Conservation (phyloP, 2,329 filamentous ascomycete species). For the Aotearoamyces nothofagi region DNA sequence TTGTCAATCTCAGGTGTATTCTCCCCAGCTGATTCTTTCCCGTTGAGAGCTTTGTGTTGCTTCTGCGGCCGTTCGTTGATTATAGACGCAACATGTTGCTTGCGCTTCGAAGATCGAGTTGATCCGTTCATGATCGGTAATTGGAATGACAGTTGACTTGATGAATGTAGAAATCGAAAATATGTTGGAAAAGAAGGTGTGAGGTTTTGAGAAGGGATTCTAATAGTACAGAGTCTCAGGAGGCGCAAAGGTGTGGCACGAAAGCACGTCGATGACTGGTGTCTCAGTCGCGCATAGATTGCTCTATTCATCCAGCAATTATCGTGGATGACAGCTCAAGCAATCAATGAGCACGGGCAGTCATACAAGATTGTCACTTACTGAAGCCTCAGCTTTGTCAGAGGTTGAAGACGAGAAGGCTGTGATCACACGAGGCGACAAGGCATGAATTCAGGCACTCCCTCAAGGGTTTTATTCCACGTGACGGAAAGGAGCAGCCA, state of each 20-base stretch:
- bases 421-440: too few relatives aligned
- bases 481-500: too few relatives aligned
- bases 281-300: conserved; percentile 14
- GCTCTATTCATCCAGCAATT: conserved; percentile 18
- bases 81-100: conserved; percentile 14
- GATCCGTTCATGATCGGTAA: conserved; percentile 14
- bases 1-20: conserved; percentile 17
- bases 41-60: conserved; percentile 17
- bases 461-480: too few relatives aligned
- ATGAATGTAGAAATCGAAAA: conserved; percentile 1
- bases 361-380: not conserved
- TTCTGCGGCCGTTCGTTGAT: conserved; percentile 17
- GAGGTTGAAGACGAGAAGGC: too few relatives aligned
- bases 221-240: conserved; percentile 2
- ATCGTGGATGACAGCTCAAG: conserved; percentile 1
- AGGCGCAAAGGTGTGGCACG: conserved; percentile 8
- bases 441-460: too few relatives aligned
- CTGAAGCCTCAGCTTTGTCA: too few relatives aligned
- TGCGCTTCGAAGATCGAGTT: conserved; percentile 17
- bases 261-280: conserved; percentile 18
- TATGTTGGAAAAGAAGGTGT: not conserved
- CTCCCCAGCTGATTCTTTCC: conserved; percentile 18
- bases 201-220: not conserved
- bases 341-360: not conserved
- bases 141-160: conserved; percentile 2